phyloP scores from a whole-genome alignment of 306 rosid genomes.

The Acmispon strigosus region DNA sequence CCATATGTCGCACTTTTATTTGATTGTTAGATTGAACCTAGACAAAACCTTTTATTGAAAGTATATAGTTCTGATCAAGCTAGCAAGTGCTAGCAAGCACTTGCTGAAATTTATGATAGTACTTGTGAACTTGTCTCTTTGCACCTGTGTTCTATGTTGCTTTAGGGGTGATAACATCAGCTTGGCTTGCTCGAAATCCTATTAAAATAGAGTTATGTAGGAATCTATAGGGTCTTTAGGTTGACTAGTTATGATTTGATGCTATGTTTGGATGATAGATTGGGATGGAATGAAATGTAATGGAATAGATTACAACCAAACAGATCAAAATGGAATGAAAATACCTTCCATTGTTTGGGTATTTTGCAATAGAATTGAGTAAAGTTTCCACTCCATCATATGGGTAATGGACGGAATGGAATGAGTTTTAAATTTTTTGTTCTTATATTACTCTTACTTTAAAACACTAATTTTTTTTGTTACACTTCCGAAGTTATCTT shows the following conservation, averaged over 20 bases:
- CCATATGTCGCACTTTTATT: background rate
- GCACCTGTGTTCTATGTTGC: background rate
- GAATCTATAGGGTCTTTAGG: background rate
- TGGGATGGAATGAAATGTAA: too few species aligned
- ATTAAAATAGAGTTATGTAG: background rate
- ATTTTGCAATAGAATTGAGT: too few species aligned
- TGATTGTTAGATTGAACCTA: background rate
- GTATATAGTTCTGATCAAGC: background rate
- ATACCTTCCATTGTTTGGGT: too few species aligned
- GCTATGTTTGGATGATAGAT: too few species aligned
- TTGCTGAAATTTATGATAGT: background rate
- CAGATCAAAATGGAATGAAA: too few species aligned
- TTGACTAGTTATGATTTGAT: background rate
- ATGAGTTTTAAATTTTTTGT: too few species aligned
- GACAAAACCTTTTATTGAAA: background rate
- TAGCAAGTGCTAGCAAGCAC: background rate
- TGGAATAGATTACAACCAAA: too few species aligned
- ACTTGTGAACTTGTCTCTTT: background rate
- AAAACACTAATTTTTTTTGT: too few species aligned
- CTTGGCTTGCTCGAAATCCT: background rate
- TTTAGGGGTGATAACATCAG: background rate
- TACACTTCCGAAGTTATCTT: too few species aligned
- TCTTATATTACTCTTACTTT: too few species aligned
- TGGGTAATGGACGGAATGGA: too few species aligned
- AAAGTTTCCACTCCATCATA: too few species aligned